Conservation (phyloP, 2,329 filamentous ascomycete species). For the Basipetospora chlamydospora region DNA sequence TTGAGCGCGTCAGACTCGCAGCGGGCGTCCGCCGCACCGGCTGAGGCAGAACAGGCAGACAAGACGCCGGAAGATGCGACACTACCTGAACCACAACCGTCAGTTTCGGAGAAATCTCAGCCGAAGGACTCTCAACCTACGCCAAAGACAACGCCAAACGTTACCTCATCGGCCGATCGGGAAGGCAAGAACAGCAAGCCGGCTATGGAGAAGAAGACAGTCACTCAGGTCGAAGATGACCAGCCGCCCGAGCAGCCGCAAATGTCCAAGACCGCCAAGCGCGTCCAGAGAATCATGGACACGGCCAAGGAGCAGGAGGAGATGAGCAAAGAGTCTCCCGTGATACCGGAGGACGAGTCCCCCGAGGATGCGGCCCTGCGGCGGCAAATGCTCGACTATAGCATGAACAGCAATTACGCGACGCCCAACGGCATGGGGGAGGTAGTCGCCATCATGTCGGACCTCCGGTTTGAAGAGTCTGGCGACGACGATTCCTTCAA, state of each 20-base stretch:
- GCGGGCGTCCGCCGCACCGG: background rate
- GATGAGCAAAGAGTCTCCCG: constrained; percentile 28
- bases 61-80: background rate
- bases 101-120: constrained; percentile 1
- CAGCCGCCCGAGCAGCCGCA: constrained; percentile 14
- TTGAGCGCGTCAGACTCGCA: background rate
- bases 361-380: constrained; percentile 68
- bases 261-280: constrained; percentile 22
- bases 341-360: constrained; percentile 61
- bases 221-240: constrained; percentile 40
- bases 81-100: too few relatives aligned
- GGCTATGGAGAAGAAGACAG: constrained; percentile 41
- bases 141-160: constrained; percentile 34
- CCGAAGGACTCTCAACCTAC: constrained; percentile 5
- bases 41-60: background rate
- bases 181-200: constrained; percentile 46
- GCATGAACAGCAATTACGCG: constrained; percentile 38
- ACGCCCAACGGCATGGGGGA: constrained; percentile 54
- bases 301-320: constrained; percentile 39
- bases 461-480: constrained; percentile 68
- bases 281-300: constrained; percentile 41
- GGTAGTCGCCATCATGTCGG: constrained; percentile 88
- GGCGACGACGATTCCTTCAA: constrained; percentile 31
- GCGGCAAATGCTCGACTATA: constrained; percentile 81
- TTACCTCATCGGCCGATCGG: constrained; percentile 38